Evolutionary conservation across 352 stramenopile genomes (phyloP).

Genomic region (Phytophthora fragariae): DNA sequence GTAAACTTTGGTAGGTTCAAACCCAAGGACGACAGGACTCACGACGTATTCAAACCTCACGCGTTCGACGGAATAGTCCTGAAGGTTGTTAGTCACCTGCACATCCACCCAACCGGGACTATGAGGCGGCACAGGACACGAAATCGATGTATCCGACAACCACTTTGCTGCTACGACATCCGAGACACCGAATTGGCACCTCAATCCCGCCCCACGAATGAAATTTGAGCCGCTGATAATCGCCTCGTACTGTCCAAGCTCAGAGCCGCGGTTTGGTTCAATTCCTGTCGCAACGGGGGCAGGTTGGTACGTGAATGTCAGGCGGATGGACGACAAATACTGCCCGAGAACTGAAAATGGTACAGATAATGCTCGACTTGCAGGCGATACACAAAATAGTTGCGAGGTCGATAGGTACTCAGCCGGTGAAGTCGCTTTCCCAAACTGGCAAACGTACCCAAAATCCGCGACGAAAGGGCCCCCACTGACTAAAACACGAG

Average conservation of each 20-base stretch:
- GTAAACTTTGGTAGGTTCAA: slow-evolving; percentile 35
- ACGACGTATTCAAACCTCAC: slow-evolving; percentile 50
- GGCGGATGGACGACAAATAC: slow-evolving; percentile 9
- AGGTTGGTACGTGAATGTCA: slow-evolving; percentile 39
- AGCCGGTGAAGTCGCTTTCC: slow-evolving; percentile 15
- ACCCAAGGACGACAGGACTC: slow-evolving; percentile 41
- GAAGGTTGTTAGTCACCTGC: slow-evolving; percentile 63
- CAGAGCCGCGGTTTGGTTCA: slow-evolving; percentile 39
- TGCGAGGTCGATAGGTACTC: slow-evolving; percentile 40
- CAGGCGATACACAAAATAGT: slow-evolving; percentile 44
- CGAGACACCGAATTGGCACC: slow-evolving; percentile 54
- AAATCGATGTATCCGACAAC: slow-evolving; percentile 41
- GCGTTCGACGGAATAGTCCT: slow-evolving; percentile 52
- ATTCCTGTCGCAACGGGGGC: slow-evolving; percentile 23
- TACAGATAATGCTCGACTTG: slow-evolving; percentile 27
- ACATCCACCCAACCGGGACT: slow-evolving; percentile 42
- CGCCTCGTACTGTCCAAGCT: slow-evolving; percentile 37
- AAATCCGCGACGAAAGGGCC: slow-evolving; percentile 30
- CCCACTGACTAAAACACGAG: slow-evolving; percentile 45
- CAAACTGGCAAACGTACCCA: slow-evolving; percentile 44
- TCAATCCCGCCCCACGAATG: slow-evolving; percentile 34
- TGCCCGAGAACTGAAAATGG: slow-evolving; percentile 33
- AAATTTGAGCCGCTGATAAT: slow-evolving; percentile 49
- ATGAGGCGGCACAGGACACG: slow-evolving; percentile 42
- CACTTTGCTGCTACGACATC: slow-evolving; percentile 41